Evolutionary conservation across 163 green algal species (phyloP).

Genomic region (Scenedesmus sp.): DNA sequence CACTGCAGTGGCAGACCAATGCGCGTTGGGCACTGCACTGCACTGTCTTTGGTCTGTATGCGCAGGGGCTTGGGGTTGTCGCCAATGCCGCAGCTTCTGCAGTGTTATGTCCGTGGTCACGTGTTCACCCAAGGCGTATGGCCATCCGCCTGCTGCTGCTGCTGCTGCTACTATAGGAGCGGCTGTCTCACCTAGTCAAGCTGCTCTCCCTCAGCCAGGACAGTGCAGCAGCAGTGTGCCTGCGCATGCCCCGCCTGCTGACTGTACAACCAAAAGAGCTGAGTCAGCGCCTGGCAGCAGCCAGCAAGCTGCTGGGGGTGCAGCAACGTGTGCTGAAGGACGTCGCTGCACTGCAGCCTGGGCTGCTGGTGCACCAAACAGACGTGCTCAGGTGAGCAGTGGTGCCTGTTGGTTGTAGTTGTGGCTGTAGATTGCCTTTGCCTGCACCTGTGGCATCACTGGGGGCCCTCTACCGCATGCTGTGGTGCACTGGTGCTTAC

Average conservation of each 20-base stretch:
- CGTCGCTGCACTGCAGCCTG: conserved; percentile 33
- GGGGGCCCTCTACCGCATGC: too few species aligned
- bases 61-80: not conserved
- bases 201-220: conserved; percentile 1
- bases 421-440: not conserved
- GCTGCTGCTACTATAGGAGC: conserved; percentile 20
- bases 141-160: not conserved
- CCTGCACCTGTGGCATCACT: too few species aligned
- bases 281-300: conserved; percentile 25
- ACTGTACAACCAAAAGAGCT: not conserved
- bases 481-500: too few species aligned
- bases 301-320: conserved; percentile 26
- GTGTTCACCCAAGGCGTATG: too few species aligned
- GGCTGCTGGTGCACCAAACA: conserved; percentile 36
- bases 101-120: too few species aligned
- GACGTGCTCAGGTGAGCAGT: conserved; percentile 18
- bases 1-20: too few species aligned
- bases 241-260: conserved; percentile 24
- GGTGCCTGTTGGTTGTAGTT: not conserved
- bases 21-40: too few species aligned
- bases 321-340: not conserved
- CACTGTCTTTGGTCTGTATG: too few species aligned
- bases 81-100: not conserved
- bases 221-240: conserved; percentile 23
- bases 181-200: conserved; percentile 4